Evolutionary conservation across 345 rosid genomes (phyloP), one percentile per base, ranked within the genome.

Genomic region (Theobroma cacao): DNA sequence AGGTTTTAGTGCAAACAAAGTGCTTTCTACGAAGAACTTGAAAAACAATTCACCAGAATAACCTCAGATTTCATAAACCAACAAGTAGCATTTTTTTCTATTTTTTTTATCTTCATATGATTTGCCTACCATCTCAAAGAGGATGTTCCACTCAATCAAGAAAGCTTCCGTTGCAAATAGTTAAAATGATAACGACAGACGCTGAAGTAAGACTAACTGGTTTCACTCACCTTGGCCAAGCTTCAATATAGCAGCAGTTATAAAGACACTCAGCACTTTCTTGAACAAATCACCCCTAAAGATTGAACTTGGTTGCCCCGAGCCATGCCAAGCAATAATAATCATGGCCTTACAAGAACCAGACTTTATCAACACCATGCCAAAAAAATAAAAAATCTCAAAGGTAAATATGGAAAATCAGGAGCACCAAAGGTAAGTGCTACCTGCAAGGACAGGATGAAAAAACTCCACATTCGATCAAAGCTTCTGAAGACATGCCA

Each of bases 391-490:
- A 74, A 75, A 6, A 28, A 43, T 74, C 18, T n/a, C 17, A 6
- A 41, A 70, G 47, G 24, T n/a, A n/a, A 80, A 18, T 48, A 11
- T 9, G 22, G 70, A 41, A 63, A 81, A 78, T 40, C 22, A 38
- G 5, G n/a, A 14, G 50, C 59, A 52, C 61, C 0, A 56, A 22
- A 58, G 67, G 20, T 53, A 76, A 64, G 60, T 52, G 5, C 5
- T 84, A 97, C 99, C 98, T 97, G 99, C 75, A 97, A 83, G 86
- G 87, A 89, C 62, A 97, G 82, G 85, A 97, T 94, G 72, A 90
- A 91, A 85, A 97, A 97, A 80, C 94, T 90, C 99, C 99, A 97
- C 99, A 97, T 94, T 62, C 98, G 95, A 87, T 97, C 99, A 69
- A 93, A 97, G 90, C 98, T 97, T 84, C 99, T 92, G 82, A 97